Evolutionary conservation across 495 filamentous ascomycete genomes (phyloP), one percentile per base, ranked within the genome.

Genomic region (Daldinia grandis): DNA sequence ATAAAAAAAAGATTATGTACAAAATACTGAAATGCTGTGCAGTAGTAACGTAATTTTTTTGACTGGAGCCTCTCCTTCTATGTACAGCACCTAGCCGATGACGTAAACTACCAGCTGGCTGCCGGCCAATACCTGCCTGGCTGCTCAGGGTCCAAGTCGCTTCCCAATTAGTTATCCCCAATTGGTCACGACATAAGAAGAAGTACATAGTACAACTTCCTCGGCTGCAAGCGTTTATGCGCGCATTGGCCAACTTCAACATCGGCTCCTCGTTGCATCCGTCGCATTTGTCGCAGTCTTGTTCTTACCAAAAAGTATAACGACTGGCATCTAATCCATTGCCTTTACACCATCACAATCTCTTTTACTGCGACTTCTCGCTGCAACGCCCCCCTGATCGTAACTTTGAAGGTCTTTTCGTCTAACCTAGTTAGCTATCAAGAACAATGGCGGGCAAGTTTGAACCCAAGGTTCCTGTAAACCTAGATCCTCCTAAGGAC

Each of bases 401-500:
- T 47, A 24, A 2, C 17, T 8, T 47, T 47, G 42, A 47, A 9
- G 24, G 42, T 9, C 3, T 12, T 24, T 53, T 3, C 12, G 8
- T 30, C 25, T n/a, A n/a, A n/a, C n/a, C n/a, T n/a, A n/a, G n/a
- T n/a, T n/a, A n/a, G n/a, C n/a, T 53, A 53, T 53, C 49, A 49
- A 28, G 33, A 35, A 64, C 27, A 53, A 89, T 90, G 84, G 77
- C 86, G 17, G 89, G 88, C 71, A 91, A 88, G 61, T 98, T 98
- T 76, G 88, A 90, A 66, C 95, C 95, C 65, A 98, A 97, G 80
- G 82, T 85, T 10, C 89, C 93, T 17, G 90, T 97, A 59, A 79
- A 90, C 69, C 89, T 99, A 53, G 84, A 90, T 57, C 92, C 93
- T 47, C 95, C 95, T 21, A 97, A 95, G 81, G 87, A 93, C 69